phyloP scores from a whole-genome alignment of 805 yeast genomes.

The Myxozyma monticola region DNA sequence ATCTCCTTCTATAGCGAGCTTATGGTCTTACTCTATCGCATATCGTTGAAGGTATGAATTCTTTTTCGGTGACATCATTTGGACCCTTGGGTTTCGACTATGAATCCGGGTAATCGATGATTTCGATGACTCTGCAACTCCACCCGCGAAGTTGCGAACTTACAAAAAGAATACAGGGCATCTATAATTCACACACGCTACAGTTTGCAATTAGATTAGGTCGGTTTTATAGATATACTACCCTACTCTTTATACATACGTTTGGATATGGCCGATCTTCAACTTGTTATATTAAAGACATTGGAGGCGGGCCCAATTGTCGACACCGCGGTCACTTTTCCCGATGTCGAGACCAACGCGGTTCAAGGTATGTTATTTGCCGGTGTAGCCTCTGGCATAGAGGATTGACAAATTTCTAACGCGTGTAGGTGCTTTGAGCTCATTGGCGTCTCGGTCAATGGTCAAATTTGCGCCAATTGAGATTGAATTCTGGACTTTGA shows the following conservation, averaged over 20 bases:
- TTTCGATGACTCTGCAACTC: no score
- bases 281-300: slow-evolving; percentile 53
- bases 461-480: slow-evolving; percentile 71
- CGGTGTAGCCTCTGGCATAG: background rate
- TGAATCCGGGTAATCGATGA: no score
- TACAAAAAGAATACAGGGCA: no score
- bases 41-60: no score
- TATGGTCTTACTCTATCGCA: no score
- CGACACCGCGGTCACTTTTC: slow-evolving; percentile 69
- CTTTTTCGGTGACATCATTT: slow-evolving; percentile 9
- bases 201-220: no score
- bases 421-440: slow-evolving; percentile 67
- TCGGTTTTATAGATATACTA: background rate
- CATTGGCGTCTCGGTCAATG: slow-evolving; percentile 82
- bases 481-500: slow-evolving; percentile 69
- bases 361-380: slow-evolving; percentile 47
- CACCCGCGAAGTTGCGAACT: no score
- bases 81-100: no score
- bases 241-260: no score
- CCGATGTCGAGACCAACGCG: slow-evolving; percentile 60
- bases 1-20: no score
- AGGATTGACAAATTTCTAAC: background rate
- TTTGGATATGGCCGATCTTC: slow-evolving; percentile 28
- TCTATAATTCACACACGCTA: no score
- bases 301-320: slow-evolving; percentile 66